phyloP scores from a whole-genome alignment of 2,329 filamentous ascomycete genomes.

The Sclerotiophoma versabilis region DNA sequence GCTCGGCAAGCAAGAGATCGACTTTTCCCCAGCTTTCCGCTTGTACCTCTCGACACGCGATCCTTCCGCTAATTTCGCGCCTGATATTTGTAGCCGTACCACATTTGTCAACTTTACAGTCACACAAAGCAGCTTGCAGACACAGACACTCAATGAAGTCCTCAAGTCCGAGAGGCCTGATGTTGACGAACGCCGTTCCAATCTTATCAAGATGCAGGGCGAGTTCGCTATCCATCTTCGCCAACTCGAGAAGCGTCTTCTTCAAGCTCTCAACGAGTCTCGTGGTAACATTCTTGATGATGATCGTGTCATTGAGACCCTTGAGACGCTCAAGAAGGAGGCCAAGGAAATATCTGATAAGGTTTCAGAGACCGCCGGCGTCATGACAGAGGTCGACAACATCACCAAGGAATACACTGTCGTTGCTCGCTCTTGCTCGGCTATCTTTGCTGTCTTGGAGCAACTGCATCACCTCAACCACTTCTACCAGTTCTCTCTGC shows the following conservation, averaged over 20 bases:
- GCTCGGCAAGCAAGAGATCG: conserved; percentile 97
- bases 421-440: conserved; percentile 93
- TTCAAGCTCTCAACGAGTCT: conserved; percentile 96
- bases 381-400: conserved; percentile 96
- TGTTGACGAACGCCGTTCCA: conserved; percentile 93
- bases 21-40: conserved; percentile 96
- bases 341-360: conserved; percentile 95
- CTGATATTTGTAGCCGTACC: conserved; percentile 96
- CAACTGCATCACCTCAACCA: conserved; percentile 98
- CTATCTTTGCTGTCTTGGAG: conserved; percentile 95
- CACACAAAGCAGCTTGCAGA: conserved; percentile 97
- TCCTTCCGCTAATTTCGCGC: conserved; percentile 92
- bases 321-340: conserved; percentile 97
- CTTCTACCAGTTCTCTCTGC: conserved; percentile 98
- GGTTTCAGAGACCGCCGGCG: conserved; percentile 95
- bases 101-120: conserved; percentile 99
- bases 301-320: conserved; percentile 95
- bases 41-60: conserved; percentile 94
- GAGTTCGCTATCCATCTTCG: conserved; percentile 99
- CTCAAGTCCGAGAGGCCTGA: conserved; percentile 97
- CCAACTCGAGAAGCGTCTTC: conserved; percentile 89
- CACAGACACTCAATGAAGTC: conserved; percentile 95
- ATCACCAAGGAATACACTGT: conserved; percentile 95
- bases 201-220: conserved; percentile 97
- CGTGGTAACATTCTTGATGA: conserved; percentile 98